Percentiles rank a stretch among this genome's conserved stretches.
Evolutionary conservation across 768 basidiomycete species (phyloP).

Genomic region (Suillus subluteus): DNA sequence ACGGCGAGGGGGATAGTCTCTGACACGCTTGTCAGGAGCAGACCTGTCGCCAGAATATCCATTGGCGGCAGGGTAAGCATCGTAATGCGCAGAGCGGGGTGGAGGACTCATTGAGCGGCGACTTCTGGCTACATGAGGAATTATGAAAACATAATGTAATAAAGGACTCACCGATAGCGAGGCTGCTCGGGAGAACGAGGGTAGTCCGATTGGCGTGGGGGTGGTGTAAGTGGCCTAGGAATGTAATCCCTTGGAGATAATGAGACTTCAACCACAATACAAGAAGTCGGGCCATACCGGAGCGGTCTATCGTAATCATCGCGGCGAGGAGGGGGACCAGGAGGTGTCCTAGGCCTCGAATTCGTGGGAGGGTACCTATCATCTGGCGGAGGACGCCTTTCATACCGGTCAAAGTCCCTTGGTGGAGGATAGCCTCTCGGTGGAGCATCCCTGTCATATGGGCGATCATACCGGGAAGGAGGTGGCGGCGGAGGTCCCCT

Average conservation of each 20-base stretch:
- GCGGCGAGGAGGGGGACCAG: slow-evolving; percentile 57
- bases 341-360: slow-evolving; percentile 54
- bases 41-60: slow-evolving; percentile 53
- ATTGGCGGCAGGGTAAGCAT: slow-evolving; percentile 48
- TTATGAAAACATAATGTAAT: slow-evolving; percentile 8
- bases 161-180: slow-evolving; percentile 40
- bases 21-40: slow-evolving; percentile 36
- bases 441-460: slow-evolving; percentile 47
- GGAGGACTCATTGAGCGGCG: slow-evolving; percentile 76
- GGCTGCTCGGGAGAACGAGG: slow-evolving; percentile 48
- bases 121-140: slow-evolving; percentile 35
- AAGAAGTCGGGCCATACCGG: slow-evolving; percentile 47
- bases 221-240: slow-evolving; percentile 56
- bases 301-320: slow-evolving; percentile 68
- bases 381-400: slow-evolving; percentile 49
- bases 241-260: slow-evolving; percentile 54
- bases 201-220: slow-evolving; percentile 53
- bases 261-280: slow-evolving; percentile 10
- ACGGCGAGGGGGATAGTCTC: slow-evolving; percentile 45
- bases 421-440: slow-evolving; percentile 58
- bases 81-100: slow-evolving; percentile 54
- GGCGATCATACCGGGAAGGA: slow-evolving; percentile 60
- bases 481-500: slow-evolving; percentile 53
- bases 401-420: slow-evolving; percentile 64
- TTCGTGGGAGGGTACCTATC: slow-evolving; percentile 45